Evolutionary conservation across 2,329 filamentous ascomycete species (phyloP).

Genomic region (Cladosporium phlei): DNA sequence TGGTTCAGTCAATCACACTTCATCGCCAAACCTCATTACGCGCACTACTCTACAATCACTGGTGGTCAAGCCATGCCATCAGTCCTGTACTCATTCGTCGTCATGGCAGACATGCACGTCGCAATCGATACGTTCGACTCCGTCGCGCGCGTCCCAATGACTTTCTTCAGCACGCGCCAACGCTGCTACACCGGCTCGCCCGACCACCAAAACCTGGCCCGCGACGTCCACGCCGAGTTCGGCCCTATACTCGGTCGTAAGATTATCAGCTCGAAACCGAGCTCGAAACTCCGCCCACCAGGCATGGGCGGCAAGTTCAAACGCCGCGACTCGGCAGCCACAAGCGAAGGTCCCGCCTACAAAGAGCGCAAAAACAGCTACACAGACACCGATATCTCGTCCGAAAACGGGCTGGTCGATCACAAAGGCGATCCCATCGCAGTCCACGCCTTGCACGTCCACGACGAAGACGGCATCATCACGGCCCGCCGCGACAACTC

Average conservation of each 20-base stretch:
- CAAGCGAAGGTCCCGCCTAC: neutral
- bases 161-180: slow-evolving; percentile 43
- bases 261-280: slow-evolving; percentile 14
- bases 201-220: slow-evolving; percentile 42
- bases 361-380: slow-evolving; percentile 12
- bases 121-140: slow-evolving; percentile 23
- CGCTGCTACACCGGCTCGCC: slow-evolving; percentile 41
- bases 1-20: slow-evolving; percentile 42
- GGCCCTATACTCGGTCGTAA: slow-evolving; percentile 34
- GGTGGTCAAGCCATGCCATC: slow-evolving; percentile 28
- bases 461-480: slow-evolving; percentile 3
- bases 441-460: neutral
- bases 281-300: slow-evolving; percentile 6
- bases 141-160: slow-evolving; percentile 37
- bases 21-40: slow-evolving; percentile 36
- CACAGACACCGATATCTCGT: slow-evolving; percentile 11
- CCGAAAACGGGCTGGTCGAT: slow-evolving; percentile 8
- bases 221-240: slow-evolving; percentile 45
- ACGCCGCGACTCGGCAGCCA: neutral
- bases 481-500: slow-evolving; percentile 19
- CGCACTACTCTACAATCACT: slow-evolving; percentile 27
- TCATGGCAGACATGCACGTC: slow-evolving; percentile 30
- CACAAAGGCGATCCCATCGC: slow-evolving; percentile 9
- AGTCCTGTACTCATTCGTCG: slow-evolving; percentile 42
- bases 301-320: slow-evolving; percentile 5